Evolutionary conservation across 257 asterid species (phyloP), one percentile per base, ranked within the genome.

Genomic region (Orobanche coerulescens): DNA sequence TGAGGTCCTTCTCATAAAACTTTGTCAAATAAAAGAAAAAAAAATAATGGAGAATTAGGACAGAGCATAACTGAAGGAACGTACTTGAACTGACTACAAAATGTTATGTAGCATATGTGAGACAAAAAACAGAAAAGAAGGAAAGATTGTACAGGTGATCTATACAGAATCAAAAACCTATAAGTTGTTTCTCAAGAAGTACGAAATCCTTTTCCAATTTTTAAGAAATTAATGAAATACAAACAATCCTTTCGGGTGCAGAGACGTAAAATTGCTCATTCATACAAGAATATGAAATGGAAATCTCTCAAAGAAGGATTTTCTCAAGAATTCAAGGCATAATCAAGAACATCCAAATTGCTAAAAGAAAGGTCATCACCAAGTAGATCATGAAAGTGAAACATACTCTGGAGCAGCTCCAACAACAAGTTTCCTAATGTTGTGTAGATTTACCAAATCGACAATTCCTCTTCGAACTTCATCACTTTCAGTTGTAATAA

Each of bases 391-490:
- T 59, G 12, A 65, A 64, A 75, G 54, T 13, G 69, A 69, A 64
- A 56, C 77, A 23, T 87, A 90, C 97, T 72, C 87, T 16, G 95
- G 88, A 50, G 72, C 62, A 48, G 94, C 84, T 79, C 94, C 97
- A 51, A 87, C 69, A 42, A 87, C 90, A 49, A 90, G 93, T 78
- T 80, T 87, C 67, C 51, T 66, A 34, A 83, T 76, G 61, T 46
- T 59, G 49, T 78, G 81, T 34, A 56, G 69, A 69, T 81, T 76
- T 58, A 90, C 81, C 36, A 90, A 70, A 75, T 83, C 67, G 62
- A 90, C 77, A 25, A 90, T 81, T 71, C 84, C 96, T 23, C 71
- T 79, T n/a, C 78, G 76, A 55, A 87, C 81, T 39, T 81, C 77
- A 65, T 79, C 78, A 52, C 87, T 84, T 78, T 84, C 97, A 61